These are phyloP conservation scores for Colletotrichum sublineola DNA, from an alignment of 2,329 filamentous ascomycete genomes.

Conservation along the genomic window DNA sequence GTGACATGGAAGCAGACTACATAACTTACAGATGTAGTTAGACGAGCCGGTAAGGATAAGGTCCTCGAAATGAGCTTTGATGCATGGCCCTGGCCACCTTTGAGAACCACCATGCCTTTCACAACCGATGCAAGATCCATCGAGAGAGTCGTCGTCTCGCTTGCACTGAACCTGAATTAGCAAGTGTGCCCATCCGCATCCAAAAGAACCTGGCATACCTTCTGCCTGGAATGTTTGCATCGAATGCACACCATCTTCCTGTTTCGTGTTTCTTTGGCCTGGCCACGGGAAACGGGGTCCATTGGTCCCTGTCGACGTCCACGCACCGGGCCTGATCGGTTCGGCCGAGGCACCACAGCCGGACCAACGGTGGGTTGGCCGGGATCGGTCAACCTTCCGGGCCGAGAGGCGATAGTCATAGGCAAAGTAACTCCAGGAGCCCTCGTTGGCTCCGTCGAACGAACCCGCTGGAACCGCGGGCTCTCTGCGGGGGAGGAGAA, in stretches of 20 bases:
- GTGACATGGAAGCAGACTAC: no score
- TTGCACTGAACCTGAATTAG: constrained; percentile 23
- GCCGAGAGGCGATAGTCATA: constrained; percentile 14
- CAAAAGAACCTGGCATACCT: neutral
- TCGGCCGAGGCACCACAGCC: neutral
- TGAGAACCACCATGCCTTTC: constrained; percentile 21
- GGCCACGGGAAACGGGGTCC: constrained; percentile 21
- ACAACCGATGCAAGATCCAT: constrained; percentile 36
- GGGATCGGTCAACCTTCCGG: neutral
- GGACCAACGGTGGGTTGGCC: neutral
- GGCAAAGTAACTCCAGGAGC: neutral
- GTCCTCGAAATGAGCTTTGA: constrained; percentile 57
- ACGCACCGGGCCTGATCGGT: constrained; percentile 16
- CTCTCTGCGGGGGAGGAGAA: neutral
- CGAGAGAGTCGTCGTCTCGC: constrained; percentile 14
- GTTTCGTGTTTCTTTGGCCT: constrained; percentile 39
- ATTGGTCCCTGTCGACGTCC: constrained; percentile 39
- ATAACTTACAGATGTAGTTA: constrained; percentile 57
- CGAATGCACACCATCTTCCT: constrained; percentile 43
- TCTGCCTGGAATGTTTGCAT: constrained; percentile 41
- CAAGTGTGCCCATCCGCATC: neutral
- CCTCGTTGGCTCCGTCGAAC: neutral
- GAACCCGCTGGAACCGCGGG: neutral
- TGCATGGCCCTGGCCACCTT: constrained; percentile 50
- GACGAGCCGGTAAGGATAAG: constrained; percentile 59